A percentile compares a stretch with the other conserved stretches of the same genome.
These are phyloP conservation scores for Plasmodium blacklocki DNA, from an alignment of 169 alveolate species.

Conservation along the genomic window DNA sequence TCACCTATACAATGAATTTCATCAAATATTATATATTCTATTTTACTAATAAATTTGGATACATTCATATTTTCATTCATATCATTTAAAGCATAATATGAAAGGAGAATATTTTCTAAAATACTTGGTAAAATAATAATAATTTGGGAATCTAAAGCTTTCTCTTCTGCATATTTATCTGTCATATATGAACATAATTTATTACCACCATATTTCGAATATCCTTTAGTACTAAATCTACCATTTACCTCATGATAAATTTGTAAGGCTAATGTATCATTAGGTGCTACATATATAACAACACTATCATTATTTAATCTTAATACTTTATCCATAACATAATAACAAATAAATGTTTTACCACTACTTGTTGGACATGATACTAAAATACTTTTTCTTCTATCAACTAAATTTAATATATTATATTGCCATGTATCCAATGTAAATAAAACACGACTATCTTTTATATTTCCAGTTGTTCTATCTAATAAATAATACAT, in stretches of 20 bases:
- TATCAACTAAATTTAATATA: conserved; percentile 89
- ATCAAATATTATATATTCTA: conserved; percentile 91
- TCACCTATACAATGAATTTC: conserved; percentile 92
- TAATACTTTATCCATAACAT: conserved; percentile 93
- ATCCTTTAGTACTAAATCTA: conserved; percentile 90
- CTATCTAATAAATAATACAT: conserved; percentile 90
- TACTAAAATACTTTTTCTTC: conserved; percentile 85
- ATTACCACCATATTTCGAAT: conserved; percentile 80
- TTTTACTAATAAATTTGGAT: conserved; percentile 77
- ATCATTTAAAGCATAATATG: conserved; percentile 82
- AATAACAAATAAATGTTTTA: conserved; percentile 93
- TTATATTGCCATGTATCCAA: conserved; percentile 94
- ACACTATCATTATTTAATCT: conserved; percentile 90
- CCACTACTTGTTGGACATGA: conserved; percentile 95
- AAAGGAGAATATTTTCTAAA: conserved; percentile 89
- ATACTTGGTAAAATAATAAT: conserved; percentile 91
- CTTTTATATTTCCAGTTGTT: conserved; percentile 88
- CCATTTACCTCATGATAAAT: conserved; percentile 92
- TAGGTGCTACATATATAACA: conserved; percentile 93
- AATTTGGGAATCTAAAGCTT: conserved; percentile 89
- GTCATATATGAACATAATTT: conserved; percentile 79
- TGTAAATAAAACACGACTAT: conserved; percentile 91
- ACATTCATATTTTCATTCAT: conserved; percentile 77
- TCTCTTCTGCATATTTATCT: conserved; percentile 85
- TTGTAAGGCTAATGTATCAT: conserved; percentile 92